Percentiles rank a stretch among this genome's conserved stretches.
Conservation (phyloP, 495 filamentous ascomycete genomes). For the Hyphodiscus hymeniophilus region DNA sequence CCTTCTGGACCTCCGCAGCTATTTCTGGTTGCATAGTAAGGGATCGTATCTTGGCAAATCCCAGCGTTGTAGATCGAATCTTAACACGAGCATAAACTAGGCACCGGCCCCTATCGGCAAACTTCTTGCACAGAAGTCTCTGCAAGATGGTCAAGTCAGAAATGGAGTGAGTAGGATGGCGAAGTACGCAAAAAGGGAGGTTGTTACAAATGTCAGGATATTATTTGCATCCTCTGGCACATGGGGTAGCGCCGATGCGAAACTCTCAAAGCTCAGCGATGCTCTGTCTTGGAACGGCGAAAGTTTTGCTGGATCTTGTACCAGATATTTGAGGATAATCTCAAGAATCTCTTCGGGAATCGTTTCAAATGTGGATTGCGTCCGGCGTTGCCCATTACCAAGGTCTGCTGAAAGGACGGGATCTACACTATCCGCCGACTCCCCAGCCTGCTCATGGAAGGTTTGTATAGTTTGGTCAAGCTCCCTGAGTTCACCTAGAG, state of each 20-base stretch:
- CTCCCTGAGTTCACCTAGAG: not conserved
- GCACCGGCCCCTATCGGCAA: slow-evolving; percentile 51
- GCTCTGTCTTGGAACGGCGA: slow-evolving; percentile 39
- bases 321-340: slow-evolving; percentile 41
- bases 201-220: slow-evolving; percentile 24
- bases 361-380: slow-evolving; percentile 8
- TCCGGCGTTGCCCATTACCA: not conserved
- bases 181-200: not conserved
- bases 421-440: not conserved
- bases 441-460: not conserved
- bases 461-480: not conserved
- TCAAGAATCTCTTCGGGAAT: slow-evolving; percentile 55
- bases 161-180: not conserved
- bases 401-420: not conserved
- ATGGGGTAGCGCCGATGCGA: slow-evolving; percentile 35
- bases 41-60: slow-evolving; percentile 46
- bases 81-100: slow-evolving; percentile 52
- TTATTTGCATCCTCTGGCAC: slow-evolving; percentile 32
- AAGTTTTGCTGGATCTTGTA: slow-evolving; percentile 28
- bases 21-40: slow-evolving; percentile 41
- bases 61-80: slow-evolving; percentile 50
- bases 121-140: slow-evolving; percentile 51
- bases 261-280: slow-evolving; percentile 48
- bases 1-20: slow-evolving; percentile 53
- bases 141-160: not conserved